Percentiles rank a stretch among this genome's conserved stretches.
Evolutionary conservation across 2,329 filamentous ascomycete species (phyloP).

Genomic region (Cladosporium sp.): DNA sequence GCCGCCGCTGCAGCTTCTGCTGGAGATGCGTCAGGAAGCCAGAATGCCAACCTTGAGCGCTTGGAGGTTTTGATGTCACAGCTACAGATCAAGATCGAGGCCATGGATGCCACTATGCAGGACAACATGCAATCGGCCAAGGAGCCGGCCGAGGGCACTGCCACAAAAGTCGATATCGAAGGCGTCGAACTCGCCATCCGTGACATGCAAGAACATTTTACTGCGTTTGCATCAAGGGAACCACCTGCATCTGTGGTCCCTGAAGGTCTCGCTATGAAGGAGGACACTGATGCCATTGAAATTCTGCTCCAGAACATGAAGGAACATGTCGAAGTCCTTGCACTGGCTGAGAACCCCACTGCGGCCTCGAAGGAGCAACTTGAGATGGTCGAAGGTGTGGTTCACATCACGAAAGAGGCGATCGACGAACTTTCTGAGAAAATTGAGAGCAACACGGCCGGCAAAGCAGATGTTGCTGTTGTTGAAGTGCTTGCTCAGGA

Average conservation of each 20-base stretch:
- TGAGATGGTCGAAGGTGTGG: slow-evolving; percentile 64
- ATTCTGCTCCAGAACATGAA: slow-evolving; percentile 89
- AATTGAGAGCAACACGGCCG: slow-evolving; percentile 66
- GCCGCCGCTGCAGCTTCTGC: slow-evolving; percentile 24
- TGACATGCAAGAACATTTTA: slow-evolving; percentile 62
- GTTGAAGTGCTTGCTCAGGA: slow-evolving; percentile 79
- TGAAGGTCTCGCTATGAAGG: slow-evolving; percentile 65
- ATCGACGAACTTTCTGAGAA: slow-evolving; percentile 66
- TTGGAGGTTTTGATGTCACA: slow-evolving; percentile 82
- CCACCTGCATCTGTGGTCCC: slow-evolving; percentile 29
- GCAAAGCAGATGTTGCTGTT: slow-evolving; percentile 74
- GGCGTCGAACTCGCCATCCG: slow-evolving; percentile 48
- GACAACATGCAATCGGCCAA: slow-evolving; percentile 46
- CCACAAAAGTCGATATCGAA: slow-evolving; percentile 56
- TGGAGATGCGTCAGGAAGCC: slow-evolving; percentile 52
- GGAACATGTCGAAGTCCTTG: slow-evolving; percentile 79
- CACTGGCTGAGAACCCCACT: slow-evolving; percentile 60
- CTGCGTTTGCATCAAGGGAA: slow-evolving; percentile 49
- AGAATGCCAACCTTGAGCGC: slow-evolving; percentile 76
- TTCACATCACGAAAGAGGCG: slow-evolving; percentile 73
- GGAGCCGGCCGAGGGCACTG: slow-evolving; percentile 36
- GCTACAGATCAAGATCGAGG: slow-evolving; percentile 80
- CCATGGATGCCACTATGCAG: slow-evolving; percentile 60
- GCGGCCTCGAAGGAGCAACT: slow-evolving; percentile 65
- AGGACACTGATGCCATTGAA: slow-evolving; percentile 88